Conservation (phyloP, 257 asterid genomes). For the Paraleonurus japonicus region DNA sequence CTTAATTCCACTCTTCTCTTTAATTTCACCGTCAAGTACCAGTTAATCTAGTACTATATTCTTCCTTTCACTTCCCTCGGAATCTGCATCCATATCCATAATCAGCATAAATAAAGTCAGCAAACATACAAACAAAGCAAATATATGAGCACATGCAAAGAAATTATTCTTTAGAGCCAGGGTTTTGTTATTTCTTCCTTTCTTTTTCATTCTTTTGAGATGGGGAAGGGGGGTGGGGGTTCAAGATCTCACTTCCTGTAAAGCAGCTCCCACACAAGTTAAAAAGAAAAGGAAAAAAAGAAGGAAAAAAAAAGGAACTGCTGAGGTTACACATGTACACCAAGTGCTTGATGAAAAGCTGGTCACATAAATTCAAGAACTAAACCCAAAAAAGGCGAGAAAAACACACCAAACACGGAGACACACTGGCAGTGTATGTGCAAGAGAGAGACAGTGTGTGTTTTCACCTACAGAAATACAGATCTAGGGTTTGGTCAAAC, state of each 20-base stretch:
- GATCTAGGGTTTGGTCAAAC: slow-evolving; percentile 93
- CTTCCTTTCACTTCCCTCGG: slow-evolving; percentile 29
- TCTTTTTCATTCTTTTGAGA: slow-evolving; percentile 7
- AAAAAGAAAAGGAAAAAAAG: neutral
- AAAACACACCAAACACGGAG: slow-evolving; percentile 25
- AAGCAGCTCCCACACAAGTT: slow-evolving; percentile 25
- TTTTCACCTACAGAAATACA: slow-evolving; percentile 68
- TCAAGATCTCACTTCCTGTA: slow-evolving; percentile 27
- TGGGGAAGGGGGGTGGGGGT: slow-evolving; percentile 2
- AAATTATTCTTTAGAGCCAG: neutral
- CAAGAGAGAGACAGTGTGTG: slow-evolving; percentile 28
- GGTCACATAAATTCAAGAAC: slow-evolving; percentile 30
- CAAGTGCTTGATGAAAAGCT: slow-evolving; percentile 29
- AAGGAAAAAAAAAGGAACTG: neutral
- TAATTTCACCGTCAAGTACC: slow-evolving; percentile 22
- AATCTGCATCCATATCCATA: slow-evolving; percentile 51
- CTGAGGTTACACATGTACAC: slow-evolving; percentile 26
- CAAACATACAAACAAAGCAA: slow-evolving; percentile 16
- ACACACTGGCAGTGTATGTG: slow-evolving; percentile 31
- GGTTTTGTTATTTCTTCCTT: neutral
- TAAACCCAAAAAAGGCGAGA: neutral
- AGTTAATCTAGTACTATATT: slow-evolving; percentile 15
- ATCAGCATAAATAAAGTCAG: slow-evolving; percentile 29
- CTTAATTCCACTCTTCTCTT: slow-evolving; percentile 15
- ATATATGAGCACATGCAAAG: slow-evolving; percentile 28